phyloP scores from a whole-genome alignment of 257 asterid genomes.

The Solanum paucissectum region DNA sequence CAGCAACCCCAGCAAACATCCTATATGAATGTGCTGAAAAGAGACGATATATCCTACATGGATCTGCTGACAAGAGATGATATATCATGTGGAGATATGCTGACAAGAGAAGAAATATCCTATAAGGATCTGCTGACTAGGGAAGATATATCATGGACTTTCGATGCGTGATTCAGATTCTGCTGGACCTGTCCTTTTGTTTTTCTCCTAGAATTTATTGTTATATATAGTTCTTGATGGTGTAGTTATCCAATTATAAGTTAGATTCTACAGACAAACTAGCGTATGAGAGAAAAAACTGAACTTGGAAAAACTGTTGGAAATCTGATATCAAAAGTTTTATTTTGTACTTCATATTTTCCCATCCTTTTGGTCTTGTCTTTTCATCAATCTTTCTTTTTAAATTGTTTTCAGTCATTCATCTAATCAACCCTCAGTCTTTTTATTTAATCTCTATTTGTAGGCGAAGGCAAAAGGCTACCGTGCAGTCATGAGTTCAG shows the following conservation, averaged over 20 bases:
- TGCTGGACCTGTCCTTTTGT: neutral
- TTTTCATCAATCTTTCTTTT: neutral
- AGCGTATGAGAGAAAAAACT: neutral
- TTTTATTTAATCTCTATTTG: neutral
- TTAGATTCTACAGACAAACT: neutral
- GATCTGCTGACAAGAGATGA: conserved; percentile 1
- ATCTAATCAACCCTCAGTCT: neutral
- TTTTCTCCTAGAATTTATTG: neutral
- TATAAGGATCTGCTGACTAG: neutral
- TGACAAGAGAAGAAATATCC: neutral
- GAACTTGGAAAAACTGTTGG: neutral
- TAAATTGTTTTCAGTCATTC: neutral
- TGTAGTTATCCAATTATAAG: neutral
- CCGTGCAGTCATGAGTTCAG: neutral
- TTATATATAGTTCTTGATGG: neutral
- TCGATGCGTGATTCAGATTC: neutral
- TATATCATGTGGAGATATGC: neutral
- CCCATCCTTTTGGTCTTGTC: neutral
- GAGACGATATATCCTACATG: neutral
- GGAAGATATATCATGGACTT: neutral
- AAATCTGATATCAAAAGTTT: neutral
- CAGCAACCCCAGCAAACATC: neutral
- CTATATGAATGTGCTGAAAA: neutral
- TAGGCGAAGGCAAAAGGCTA: neutral
- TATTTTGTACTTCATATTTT: neutral